A percentile compares a stretch with the other conserved stretches of the same genome.
These are phyloP conservation scores for Kentomonas sorsogonicus DNA, from an alignment of 208 protist genomes.

Conservation along the genomic window DNA sequence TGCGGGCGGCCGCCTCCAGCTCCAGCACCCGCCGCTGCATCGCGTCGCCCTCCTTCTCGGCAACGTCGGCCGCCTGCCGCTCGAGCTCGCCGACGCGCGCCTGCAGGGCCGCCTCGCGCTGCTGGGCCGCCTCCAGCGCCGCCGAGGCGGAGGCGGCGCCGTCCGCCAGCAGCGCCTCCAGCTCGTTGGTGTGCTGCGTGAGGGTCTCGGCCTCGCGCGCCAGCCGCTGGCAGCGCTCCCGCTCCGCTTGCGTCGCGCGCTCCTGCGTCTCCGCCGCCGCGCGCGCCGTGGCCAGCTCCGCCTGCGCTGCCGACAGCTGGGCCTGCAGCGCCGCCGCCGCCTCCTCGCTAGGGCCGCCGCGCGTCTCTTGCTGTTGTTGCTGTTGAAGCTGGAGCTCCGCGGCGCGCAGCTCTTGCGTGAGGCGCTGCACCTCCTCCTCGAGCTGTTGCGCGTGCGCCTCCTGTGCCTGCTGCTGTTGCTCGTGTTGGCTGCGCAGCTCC, in stretches of 20 bases:
- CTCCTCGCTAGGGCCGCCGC: no score
- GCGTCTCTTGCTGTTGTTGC: slow-evolving; percentile 8
- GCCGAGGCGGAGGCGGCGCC: slow-evolving; percentile 45
- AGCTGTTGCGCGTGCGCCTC: slow-evolving; percentile 17
- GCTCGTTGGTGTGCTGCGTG: slow-evolving; percentile 18
- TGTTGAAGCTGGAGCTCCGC: slow-evolving; percentile 2
- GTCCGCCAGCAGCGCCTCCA: slow-evolving; percentile 9
- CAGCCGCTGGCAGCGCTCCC: slow-evolving; percentile 35
- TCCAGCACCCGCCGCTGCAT: slow-evolving; percentile 22
- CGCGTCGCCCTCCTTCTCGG: slow-evolving; percentile 9
- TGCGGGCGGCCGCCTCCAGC: slow-evolving; percentile 15
- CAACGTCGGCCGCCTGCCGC: slow-evolving; percentile 21
- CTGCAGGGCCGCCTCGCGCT: slow-evolving; percentile 18
- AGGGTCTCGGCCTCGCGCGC: slow-evolving; percentile 42
- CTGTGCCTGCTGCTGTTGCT: slow-evolving; percentile 16
- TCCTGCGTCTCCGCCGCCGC: slow-evolving; percentile 11
- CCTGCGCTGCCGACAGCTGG: background rate
- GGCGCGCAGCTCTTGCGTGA: slow-evolving; percentile 3
- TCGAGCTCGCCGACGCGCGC: slow-evolving; percentile 26
- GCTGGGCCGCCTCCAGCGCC: slow-evolving; percentile 29
- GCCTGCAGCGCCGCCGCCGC: no score
- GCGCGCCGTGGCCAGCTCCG: background rate
- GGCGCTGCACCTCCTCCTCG: slow-evolving; percentile 17
- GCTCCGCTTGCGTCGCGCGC: slow-evolving; percentile 28
- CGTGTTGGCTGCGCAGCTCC: no score